Evolutionary conservation across 768 basidiomycete genomes (phyloP).

Genomic region (Suillus paluster): DNA sequence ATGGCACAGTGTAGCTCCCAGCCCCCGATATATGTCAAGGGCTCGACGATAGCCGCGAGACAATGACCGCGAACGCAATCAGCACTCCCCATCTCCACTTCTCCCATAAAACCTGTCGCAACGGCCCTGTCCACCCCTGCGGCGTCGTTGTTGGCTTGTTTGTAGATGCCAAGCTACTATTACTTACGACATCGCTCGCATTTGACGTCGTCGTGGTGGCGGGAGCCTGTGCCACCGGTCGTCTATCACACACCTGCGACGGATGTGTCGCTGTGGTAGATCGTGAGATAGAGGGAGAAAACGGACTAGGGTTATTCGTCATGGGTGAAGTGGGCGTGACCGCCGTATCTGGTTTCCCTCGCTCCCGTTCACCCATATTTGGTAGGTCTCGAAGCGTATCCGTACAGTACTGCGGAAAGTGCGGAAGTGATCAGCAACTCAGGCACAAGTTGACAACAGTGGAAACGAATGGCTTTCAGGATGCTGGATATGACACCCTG

Average conservation of each 20-base stretch:
- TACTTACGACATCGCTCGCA: slow-evolving; percentile 9
- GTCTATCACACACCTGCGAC: slow-evolving; percentile 25
- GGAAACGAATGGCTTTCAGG: slow-evolving; percentile 23
- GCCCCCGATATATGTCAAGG: slow-evolving; percentile 23
- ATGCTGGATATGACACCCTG: slow-evolving; percentile 7
- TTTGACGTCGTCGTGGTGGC: slow-evolving; percentile 21
- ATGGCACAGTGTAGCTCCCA: slow-evolving; percentile 8
- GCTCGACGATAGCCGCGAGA: slow-evolving; percentile 73
- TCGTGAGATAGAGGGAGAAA: slow-evolving; percentile 16
- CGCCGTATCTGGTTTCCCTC: slow-evolving; percentile 50
- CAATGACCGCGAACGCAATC: slow-evolving; percentile 76
- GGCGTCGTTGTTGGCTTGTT: slow-evolving; percentile 36
- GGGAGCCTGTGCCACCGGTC: slow-evolving; percentile 21
- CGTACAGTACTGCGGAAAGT: slow-evolving; percentile 64
- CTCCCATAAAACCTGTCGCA: slow-evolving; percentile 74
- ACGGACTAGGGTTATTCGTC: slow-evolving; percentile 19
- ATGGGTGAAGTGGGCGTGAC: slow-evolving; percentile 26
- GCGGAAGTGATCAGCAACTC: slow-evolving; percentile 21
- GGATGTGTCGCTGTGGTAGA: slow-evolving; percentile 27
- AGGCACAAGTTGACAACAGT: slow-evolving; percentile 18
- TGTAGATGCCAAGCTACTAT: slow-evolving; percentile 21
- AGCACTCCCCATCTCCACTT: slow-evolving; percentile 86
- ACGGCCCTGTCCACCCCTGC: slow-evolving; percentile 60
- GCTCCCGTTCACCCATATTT: slow-evolving; percentile 89
- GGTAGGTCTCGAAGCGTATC: slow-evolving; percentile 74